Percentiles rank a stretch among this genome's conserved stretches.
phyloP scores from a whole-genome alignment of 2,329 filamentous ascomycete genomes.

The Pseudogymnoascus sp. region DNA sequence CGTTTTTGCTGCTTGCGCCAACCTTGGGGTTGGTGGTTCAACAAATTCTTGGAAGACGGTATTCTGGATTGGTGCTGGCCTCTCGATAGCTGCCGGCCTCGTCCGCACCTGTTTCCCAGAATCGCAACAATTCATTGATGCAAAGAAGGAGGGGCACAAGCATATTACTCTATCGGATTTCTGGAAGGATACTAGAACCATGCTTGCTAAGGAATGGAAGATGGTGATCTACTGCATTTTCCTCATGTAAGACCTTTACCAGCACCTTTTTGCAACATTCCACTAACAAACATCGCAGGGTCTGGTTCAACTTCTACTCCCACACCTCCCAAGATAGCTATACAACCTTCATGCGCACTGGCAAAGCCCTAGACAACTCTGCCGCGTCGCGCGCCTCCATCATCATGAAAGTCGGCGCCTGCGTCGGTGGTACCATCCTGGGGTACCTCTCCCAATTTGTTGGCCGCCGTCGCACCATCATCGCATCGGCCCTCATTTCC shows the following conservation, averaged over 20 bases:
- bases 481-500: slow-evolving; percentile 50
- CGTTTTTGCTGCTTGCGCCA: slow-evolving; percentile 66
- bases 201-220: slow-evolving; percentile 65
- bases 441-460: slow-evolving; percentile 62
- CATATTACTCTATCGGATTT: slow-evolving; percentile 45
- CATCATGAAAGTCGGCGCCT: slow-evolving; percentile 69
- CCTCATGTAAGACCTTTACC: slow-evolving; percentile 46
- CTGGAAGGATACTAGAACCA: slow-evolving; percentile 60
- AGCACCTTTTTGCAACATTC: slow-evolving; percentile 31
- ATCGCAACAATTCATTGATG: slow-evolving; percentile 66
- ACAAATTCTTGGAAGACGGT: slow-evolving; percentile 65
- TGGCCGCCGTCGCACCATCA: slow-evolving; percentile 60
- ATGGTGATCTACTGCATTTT: slow-evolving; percentile 71
- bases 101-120: slow-evolving; percentile 64
- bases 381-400: slow-evolving; percentile 68
- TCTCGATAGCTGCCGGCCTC: slow-evolving; percentile 62
- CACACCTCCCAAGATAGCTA: slow-evolving; percentile 77
- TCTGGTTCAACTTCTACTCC: slow-evolving; percentile 59
- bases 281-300: slow-evolving; percentile 21
- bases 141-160: slow-evolving; percentile 52
- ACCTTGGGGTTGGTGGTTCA: slow-evolving; percentile 61
- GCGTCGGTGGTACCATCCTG: slow-evolving; percentile 55
- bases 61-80: slow-evolving; percentile 63
- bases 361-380: slow-evolving; percentile 60
- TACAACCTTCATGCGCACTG: slow-evolving; percentile 68